Percentiles rank a stretch among this genome's conserved stretches.
Conservation (phyloP, 768 basidiomycete genomes). For the Xerocomellus intermedius region DNA sequence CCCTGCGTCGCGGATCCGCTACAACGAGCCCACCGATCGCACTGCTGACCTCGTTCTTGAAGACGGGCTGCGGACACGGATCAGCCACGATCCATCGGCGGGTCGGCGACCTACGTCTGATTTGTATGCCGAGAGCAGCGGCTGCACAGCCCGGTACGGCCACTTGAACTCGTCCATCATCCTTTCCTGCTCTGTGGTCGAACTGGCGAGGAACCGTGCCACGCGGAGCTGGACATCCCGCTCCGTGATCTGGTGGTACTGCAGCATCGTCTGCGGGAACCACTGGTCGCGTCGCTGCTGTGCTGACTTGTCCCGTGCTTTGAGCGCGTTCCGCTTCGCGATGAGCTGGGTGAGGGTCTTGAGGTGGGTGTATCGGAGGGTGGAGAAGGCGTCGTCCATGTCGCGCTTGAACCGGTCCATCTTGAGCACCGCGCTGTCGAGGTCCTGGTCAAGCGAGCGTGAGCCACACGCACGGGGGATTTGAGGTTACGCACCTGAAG, state of each 20-base stretch:
- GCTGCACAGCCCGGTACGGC: conserved; percentile 48
- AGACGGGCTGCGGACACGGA: conserved; percentile 7
- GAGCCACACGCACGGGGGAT: too few relatives aligned
- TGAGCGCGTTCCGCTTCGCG: conserved; percentile 8
- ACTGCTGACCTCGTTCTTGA: conserved; percentile 22
- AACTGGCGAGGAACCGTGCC: conserved; percentile 43
- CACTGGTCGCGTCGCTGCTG: conserved; percentile 31
- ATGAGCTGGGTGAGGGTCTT: conserved; percentile 21
- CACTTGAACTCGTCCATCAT: conserved; percentile 51
- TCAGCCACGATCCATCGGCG: background rate
- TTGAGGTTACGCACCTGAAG: too few relatives aligned
- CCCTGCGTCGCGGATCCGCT: conserved; percentile 22
- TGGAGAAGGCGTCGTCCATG: conserved; percentile 29
- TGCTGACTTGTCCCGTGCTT: conserved; percentile 17
- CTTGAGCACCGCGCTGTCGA: conserved; percentile 16
- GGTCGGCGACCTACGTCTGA: conserved; percentile 37
- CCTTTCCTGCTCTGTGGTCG: conserved; percentile 39
- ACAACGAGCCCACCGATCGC: conserved; percentile 19
- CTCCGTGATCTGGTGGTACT: conserved; percentile 31
- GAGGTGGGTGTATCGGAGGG: conserved; percentile 33
- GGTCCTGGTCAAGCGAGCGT: conserved; percentile 10
- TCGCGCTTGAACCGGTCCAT: conserved; percentile 24
- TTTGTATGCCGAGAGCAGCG: conserved; percentile 41
- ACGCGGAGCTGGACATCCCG: conserved; percentile 49
- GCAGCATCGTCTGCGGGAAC: conserved; percentile 32